These are phyloP conservation scores for Umbelopsis sp. DNA, from an alignment of 192 early-diverging fungal genomes.

Conservation along the genomic window DNA sequence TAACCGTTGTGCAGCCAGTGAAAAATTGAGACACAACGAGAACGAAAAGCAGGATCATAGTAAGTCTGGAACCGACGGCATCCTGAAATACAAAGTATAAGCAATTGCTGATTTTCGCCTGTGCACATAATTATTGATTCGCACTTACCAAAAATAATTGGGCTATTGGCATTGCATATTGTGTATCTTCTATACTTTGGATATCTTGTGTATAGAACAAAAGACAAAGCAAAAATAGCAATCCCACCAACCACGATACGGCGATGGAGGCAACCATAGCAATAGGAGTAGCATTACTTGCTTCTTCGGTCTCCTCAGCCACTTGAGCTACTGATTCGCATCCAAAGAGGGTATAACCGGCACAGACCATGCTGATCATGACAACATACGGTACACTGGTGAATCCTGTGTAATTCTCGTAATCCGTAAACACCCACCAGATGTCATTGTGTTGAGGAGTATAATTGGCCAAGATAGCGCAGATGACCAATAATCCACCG, in stretches of 20 bases:
- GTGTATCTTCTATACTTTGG: slow-evolving; percentile 15
- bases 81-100: slow-evolving; percentile 35
- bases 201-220: slow-evolving; percentile 40
- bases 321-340: slow-evolving; percentile 38
- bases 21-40: slow-evolving; percentile 50
- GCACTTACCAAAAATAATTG: slow-evolving; percentile 36
- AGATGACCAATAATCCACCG: slow-evolving; percentile 31
- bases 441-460: slow-evolving; percentile 19
- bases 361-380: slow-evolving; percentile 35
- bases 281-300: slow-evolving; percentile 31
- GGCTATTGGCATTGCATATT: slow-evolving; percentile 31
- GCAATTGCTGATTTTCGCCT: background rate
- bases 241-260: slow-evolving; percentile 33
- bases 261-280: slow-evolving; percentile 35
- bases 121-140: background rate
- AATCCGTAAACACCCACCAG: slow-evolving; percentile 33
- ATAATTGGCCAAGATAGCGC: slow-evolving; percentile 8
- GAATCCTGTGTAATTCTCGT: slow-evolving; percentile 41
- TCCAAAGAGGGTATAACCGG: slow-evolving; percentile 37
- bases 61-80: slow-evolving; percentile 43
- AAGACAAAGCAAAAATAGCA: slow-evolving; percentile 26
- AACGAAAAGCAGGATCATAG: slow-evolving; percentile 42
- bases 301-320: slow-evolving; percentile 40
- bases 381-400: slow-evolving; percentile 29
- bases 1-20: slow-evolving; percentile 48